phyloP scores from a whole-genome alignment of 306 rosid species.

The Argentina anserina region DNA sequence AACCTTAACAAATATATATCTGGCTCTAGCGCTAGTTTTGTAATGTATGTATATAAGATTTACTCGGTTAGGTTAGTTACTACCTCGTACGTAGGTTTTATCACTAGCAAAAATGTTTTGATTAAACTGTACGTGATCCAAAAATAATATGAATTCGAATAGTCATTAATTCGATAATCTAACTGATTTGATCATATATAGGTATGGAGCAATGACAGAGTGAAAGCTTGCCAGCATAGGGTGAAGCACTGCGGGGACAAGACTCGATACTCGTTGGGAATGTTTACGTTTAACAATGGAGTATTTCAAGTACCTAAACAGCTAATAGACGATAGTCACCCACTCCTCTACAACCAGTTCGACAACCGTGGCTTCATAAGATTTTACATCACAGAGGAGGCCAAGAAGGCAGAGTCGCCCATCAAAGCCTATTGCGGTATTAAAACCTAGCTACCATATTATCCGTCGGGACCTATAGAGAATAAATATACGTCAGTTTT shows the following conservation, averaged over 20 bases:
- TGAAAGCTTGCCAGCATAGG: background rate
- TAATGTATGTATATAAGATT: no score
- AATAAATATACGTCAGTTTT: no score
- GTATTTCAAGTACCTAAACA: background rate
- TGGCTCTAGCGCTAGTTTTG: no score
- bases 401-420: conserved; percentile 1
- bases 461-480: no score
- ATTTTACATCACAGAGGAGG: background rate
- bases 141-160: no score
- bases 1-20: no score
- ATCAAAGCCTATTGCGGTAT: background rate
- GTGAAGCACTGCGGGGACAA: background rate
- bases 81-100: no score
- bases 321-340: background rate
- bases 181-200: background rate
- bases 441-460: background rate
- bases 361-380: background rate
- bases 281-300: conserved; percentile 3
- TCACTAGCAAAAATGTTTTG: no score
- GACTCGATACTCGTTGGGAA: background rate
- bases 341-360: background rate
- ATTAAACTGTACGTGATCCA: no score
- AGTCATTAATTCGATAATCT: no score
- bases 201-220: background rate
- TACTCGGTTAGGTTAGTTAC: no score